Evolutionary conservation across 345 rosid species (phyloP), one percentile per base, ranked within the genome.

Genomic region (Acer yangbiense): DNA sequence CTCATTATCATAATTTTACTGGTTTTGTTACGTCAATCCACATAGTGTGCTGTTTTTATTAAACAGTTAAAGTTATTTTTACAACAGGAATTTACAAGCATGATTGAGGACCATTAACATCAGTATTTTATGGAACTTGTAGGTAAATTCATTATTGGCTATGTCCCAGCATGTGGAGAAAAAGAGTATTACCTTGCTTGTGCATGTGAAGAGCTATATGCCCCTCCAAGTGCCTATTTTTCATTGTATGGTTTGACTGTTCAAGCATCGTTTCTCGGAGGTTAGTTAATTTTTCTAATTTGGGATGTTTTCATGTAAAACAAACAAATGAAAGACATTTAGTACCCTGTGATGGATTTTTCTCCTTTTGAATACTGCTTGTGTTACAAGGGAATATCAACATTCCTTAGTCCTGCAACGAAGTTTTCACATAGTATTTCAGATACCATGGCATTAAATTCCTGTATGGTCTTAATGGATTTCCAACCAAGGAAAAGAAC

Each of bases 221-320:
- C 95, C 62, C 99, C 99, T 65, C 96, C 99, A 66, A 90, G 98
- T 83, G 99, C 98, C 41, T 95, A 93, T 87, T 92, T 92, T 77
- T 95, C 93, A 55, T 82, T 93, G 72, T 90, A 91, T 76, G 99
- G 99, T 75, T 84, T 92, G 87, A 92, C 94, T 20, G 96, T 93
- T 86, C 93, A 93, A 87, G 92, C 98, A 73, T 87, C 94, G 8
- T 95, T 93, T 85, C 88, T 92, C 71, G 87, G 93, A 88, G 98
- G 99, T 95, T 83, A 83, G 78, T 78, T 54, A 17, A 41, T 65
- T 43, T 78, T 68, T 23, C 39, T 17, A 16, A 9, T 77, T 17
- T 72, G 18, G 62, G 23, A 48, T 67, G 65, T 32, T 48, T 46
- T 20, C 17, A n/a, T 50, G 65, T 41, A 72, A 75, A 57, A 46